Evolutionary conservation across 2,329 filamentous ascomycete genomes (phyloP), one percentile per base, ranked within the genome.

Genomic region (Paramyrothecium roridum): DNA sequence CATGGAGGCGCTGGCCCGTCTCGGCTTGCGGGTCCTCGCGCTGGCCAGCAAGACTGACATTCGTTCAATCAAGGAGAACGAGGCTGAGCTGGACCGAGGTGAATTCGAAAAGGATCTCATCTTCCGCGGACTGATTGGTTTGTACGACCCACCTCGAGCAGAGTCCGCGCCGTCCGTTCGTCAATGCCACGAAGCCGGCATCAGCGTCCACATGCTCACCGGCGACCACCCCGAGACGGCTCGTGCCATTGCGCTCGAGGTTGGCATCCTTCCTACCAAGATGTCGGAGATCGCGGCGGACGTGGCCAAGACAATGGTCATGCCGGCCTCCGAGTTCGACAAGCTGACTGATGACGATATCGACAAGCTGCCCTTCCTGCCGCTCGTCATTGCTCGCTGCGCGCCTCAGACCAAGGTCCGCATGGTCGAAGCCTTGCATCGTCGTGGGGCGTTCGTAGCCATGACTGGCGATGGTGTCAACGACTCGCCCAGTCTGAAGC

Each of bases 381-480:
- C 87, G 1, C 74, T 89, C 1, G 87, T 90, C 8, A 84, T 89
- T 52, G 87, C 87, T 34, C 80, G 87, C 3, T 90, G 87, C 63
- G 84, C 86, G 2, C 88, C 88, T 0, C 80, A 83, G 52, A 90
- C 87, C 11, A 90, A 91, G 67, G 87, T 89, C 6, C 81, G 87
- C 52, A 90, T 90, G 87, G 89, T 90, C 54, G 86, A 88, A 57
- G 86, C 87, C 8, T 79, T 90, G 4, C 87, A 89, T 62, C 78
- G 87, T 33, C 82, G 87, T 46, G 78, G 78, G 48, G 74, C 76
- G n/a, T 89, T 85, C 67, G 85, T 82, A 47, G 86, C 86, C 52
- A 89, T 89, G 86, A 89, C 86, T 13, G 87, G 86, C 54, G 87
- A 90, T 58, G 87, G 87, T 30, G 87, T 89, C 53, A 89, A 89